Base-by-base conservation (phyloP, 306 rosid genomes). In the Dalbergia cultrata region DNA sequence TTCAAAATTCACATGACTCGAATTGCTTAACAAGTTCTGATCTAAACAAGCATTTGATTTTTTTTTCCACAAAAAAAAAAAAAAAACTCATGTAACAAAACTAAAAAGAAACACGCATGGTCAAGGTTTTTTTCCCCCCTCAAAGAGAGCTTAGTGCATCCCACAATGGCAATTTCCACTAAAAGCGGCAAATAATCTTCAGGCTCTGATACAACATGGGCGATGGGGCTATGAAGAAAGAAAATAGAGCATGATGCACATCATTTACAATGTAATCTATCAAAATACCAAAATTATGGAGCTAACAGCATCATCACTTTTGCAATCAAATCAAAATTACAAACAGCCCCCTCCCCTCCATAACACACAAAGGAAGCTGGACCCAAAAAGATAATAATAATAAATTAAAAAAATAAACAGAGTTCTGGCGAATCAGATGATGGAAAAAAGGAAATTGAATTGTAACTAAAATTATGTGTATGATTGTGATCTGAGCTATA, bases 251-350 rank as follows among this genome's bases (percentile, higher is more conserved):
- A 54, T 7, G 26, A 54, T 54, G 60, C 14, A 54, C 22, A 17
- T 54, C 26, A 54, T 5, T 54, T 54, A 54, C 60, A 54, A 54
- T n/a, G 60, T 12, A 54, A 54, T 13, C 60, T 0, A 54, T n/a
- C 9, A 17, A 54, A 54, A 0, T 54, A 2, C 10, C 60, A 52
- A 0, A 6, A 54, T 8, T 21, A 58, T 45, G 31, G 1, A 45
- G 26, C 18, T 79, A 44, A 35, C 49, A 66, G 57, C 56, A 35
- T 53, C 66, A 35, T 53, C 74, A 66, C 4, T 54, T 67, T 45
- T 10, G 44, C 2, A 68, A 45, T 50, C 54, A 75, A 74, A 75
- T 58, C 63, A 16, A 37, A 75, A 75, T 49, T 11, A 47, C 13
- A 47, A 47, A 13, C 4, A 0, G 14, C 52, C 52, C 52, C 12